Evolutionary conservation across 106 monocot species (phyloP).

Genomic region (Iris macrosiphon): DNA sequence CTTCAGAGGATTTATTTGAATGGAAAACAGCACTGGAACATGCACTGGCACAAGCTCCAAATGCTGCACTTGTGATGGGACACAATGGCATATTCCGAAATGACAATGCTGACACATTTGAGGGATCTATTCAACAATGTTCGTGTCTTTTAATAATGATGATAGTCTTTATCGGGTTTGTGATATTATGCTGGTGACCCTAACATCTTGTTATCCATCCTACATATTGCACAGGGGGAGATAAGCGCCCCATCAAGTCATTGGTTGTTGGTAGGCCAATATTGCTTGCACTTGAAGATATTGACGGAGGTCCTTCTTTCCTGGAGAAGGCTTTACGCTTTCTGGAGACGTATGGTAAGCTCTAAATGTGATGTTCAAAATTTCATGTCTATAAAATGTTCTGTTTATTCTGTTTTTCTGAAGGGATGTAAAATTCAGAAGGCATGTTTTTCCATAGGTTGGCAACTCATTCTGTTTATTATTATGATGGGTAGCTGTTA

Average conservation of each 20-base stretch:
- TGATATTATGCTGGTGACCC: too few relatives aligned
- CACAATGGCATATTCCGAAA: constrained; percentile 99
- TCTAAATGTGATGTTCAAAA: background rate
- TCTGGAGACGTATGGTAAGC: constrained; percentile 81
- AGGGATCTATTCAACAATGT: constrained; percentile 88
- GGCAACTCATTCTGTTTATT: background rate
- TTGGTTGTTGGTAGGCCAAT: constrained; percentile 97
- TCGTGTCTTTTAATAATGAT: too few relatives aligned
- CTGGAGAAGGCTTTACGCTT: constrained; percentile 88
- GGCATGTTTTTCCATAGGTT: background rate
- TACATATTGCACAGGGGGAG: constrained; percentile 66
- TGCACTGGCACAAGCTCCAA: constrained; percentile 94
- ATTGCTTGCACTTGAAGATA: constrained; percentile 98
- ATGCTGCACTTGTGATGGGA: constrained; percentile 98
- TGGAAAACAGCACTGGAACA: constrained; percentile 95
- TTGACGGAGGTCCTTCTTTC: constrained; percentile 97
- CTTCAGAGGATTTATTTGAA: constrained; percentile 91
- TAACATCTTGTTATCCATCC: too few relatives aligned
- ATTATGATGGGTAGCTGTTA: too few relatives aligned
- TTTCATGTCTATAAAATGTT: background rate
- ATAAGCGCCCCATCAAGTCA: constrained; percentile 84
- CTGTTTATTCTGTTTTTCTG: too few relatives aligned
- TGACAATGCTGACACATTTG: constrained; percentile 72
- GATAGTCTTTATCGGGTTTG: too few relatives aligned
- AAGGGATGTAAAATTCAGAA: too few relatives aligned